Evolutionary conservation across 1,139 yeast genomes (phyloP).

Genomic region (Kurtzmaniella quercitrusa): DNA sequence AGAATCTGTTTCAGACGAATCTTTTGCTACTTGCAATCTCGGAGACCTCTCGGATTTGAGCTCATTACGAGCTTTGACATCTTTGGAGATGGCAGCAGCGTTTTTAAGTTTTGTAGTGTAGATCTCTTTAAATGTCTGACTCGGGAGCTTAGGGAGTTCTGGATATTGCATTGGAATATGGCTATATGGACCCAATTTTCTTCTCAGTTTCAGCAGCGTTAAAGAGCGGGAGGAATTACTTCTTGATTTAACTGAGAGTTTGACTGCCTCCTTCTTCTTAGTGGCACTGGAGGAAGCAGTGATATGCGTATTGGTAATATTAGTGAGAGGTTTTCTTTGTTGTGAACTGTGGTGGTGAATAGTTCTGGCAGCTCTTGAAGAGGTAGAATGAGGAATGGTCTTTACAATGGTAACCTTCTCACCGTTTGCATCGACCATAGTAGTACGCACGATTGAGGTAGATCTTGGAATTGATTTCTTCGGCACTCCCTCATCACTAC

Average conservation of each 20-base stretch:
- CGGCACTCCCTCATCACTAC: conserved; percentile 10
- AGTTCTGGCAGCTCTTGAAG: conserved; percentile 7
- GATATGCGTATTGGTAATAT: conserved; percentile 27
- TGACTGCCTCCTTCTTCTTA: conserved; percentile 30
- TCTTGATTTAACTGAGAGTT: conserved; percentile 24
- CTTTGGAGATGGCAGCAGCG: not conserved
- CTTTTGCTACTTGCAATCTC: too few species aligned
- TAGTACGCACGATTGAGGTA: conserved; percentile 45
- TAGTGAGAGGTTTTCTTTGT: conserved; percentile 14
- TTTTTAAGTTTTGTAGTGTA: not conserved
- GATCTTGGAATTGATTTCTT: conserved; percentile 36
- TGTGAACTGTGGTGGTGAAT: not conserved
- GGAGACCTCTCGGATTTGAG: not conserved
- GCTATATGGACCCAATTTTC: conserved; percentile 11
- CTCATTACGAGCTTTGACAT: not conserved
- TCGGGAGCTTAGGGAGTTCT: conserved; percentile 11
- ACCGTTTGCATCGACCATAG: conserved; percentile 26
- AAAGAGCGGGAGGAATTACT: conserved; percentile 19
- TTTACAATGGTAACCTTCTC: conserved; percentile 21
- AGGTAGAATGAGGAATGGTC: conserved; percentile 19
- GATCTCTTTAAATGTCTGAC: not conserved
- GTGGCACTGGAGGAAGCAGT: conserved; percentile 38
- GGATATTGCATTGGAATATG: conserved; percentile 4
- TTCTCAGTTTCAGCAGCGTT: conserved; percentile 3
- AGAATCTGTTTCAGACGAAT: too few species aligned